phyloP scores from a whole-genome alignment of 257 asterid species.

The Solanum chiquidenum region DNA sequence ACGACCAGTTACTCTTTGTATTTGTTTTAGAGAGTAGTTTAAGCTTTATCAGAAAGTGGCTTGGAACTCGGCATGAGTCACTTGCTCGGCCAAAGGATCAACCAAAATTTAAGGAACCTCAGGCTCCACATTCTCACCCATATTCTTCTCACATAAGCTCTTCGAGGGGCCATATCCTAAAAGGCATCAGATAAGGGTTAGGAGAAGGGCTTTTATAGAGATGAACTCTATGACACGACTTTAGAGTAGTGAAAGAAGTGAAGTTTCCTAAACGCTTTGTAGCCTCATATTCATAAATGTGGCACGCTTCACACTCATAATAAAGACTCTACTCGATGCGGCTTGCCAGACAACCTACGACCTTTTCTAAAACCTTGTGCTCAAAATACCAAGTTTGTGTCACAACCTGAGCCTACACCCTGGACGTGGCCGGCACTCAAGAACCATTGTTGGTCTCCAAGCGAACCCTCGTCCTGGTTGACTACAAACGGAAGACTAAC shows the following conservation, averaged over 20 bases:
- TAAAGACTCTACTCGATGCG: not conserved
- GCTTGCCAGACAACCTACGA: not conserved
- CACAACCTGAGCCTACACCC: not conserved
- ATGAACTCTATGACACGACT: not conserved
- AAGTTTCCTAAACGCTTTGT: not conserved
- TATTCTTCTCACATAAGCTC: not conserved
- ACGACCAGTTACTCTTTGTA: no score
- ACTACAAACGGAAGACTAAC: not conserved
- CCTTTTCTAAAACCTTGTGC: not conserved
- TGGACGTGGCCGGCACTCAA: not conserved
- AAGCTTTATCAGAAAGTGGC: not conserved
- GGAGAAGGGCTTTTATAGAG: not conserved
- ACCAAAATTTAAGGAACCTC: not conserved
- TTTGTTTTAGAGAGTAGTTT: no score
- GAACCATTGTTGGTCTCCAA: not conserved
- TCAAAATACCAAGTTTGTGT: not conserved
- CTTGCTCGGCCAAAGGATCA: not conserved
- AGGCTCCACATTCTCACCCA: not conserved
- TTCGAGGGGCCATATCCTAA: not conserved
- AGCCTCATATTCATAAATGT: not conserved
- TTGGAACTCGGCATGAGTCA: not conserved
- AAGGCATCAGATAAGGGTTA: not conserved
- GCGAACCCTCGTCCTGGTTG: not conserved
- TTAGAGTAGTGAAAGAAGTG: not conserved
- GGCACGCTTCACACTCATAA: not conserved